Conservation (phyloP, 2,329 filamentous ascomycete genomes). For the Colletotrichum filicis region DNA sequence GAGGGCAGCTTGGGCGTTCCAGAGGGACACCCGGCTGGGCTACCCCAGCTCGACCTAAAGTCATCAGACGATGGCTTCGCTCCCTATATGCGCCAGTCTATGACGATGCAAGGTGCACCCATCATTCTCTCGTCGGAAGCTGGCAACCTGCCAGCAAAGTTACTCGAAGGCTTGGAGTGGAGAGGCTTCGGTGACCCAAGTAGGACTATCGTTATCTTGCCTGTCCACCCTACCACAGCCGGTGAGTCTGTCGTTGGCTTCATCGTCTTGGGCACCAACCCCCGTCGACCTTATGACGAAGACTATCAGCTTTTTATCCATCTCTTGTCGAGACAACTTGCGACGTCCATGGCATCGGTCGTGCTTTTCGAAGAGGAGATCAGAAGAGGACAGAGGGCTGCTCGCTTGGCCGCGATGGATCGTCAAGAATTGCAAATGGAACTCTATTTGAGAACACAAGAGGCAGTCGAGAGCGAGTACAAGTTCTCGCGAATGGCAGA, state of each 20-base stretch:
- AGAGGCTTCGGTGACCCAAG: slow-evolving; percentile 79
- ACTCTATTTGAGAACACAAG: slow-evolving; percentile 71
- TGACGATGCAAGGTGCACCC: slow-evolving; percentile 71
- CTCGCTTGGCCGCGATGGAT: slow-evolving; percentile 79
- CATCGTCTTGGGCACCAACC: slow-evolving; percentile 82
- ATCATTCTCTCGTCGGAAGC: slow-evolving; percentile 75
- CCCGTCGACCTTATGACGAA: slow-evolving; percentile 80
- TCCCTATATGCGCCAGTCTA: slow-evolving; percentile 80
- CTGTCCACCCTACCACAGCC: slow-evolving; percentile 79
- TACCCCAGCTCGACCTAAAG: slow-evolving; percentile 73
- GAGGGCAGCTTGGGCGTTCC: slow-evolving; percentile 80
- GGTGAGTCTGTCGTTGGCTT: slow-evolving; percentile 81
- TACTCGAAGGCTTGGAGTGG: slow-evolving; percentile 76
- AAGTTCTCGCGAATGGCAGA: slow-evolving; percentile 88
- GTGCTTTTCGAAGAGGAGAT: slow-evolving; percentile 89
- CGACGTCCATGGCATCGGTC: slow-evolving; percentile 83
- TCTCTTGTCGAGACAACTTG: slow-evolving; percentile 78
- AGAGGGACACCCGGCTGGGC: slow-evolving; percentile 69
- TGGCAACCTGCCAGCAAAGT: slow-evolving; percentile 70
- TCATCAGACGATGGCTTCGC: slow-evolving; percentile 79
- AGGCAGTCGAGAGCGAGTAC: slow-evolving; percentile 76
- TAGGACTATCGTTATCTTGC: slow-evolving; percentile 78
- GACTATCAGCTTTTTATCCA: slow-evolving; percentile 84
- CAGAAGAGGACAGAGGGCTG: slow-evolving; percentile 76
- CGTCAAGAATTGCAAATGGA: slow-evolving; percentile 82